phyloP scores from a whole-genome alignment of 1,284 basidiomycete genomes.

The Leccinum griseonigrum region DNA sequence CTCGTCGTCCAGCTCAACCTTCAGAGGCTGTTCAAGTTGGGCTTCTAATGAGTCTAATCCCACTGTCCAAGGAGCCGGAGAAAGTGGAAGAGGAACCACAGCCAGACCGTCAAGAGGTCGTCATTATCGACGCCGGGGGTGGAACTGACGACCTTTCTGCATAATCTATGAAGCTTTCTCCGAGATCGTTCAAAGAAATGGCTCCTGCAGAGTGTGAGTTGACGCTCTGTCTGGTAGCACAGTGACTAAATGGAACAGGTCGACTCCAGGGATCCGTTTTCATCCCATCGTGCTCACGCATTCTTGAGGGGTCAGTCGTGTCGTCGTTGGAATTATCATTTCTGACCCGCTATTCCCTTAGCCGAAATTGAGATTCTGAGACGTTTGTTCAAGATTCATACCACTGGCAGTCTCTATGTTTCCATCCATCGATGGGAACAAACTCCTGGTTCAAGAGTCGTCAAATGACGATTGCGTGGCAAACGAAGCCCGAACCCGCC shows the following conservation, averaged over 20 bases:
- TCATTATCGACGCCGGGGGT: constrained; percentile 52
- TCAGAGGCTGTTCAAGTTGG: too few species aligned
- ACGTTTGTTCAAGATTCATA: background rate
- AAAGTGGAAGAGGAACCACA: constrained; percentile 7
- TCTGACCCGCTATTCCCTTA: too few species aligned
- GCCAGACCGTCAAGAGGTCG: constrained; percentile 36
- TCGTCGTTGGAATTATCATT: background rate
- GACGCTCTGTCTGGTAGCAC: background rate
- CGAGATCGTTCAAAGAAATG: constrained; percentile 36
- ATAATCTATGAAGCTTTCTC: constrained; percentile 35
- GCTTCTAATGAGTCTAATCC: too few species aligned
- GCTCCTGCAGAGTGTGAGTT: constrained; percentile 39
- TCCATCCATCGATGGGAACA: background rate
- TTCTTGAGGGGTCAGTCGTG: constrained; percentile 33
- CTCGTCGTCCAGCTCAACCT: too few species aligned
- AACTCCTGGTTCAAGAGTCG: background rate
- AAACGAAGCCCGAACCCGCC: constrained; percentile 15
- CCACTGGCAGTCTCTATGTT: background rate
- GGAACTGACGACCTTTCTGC: constrained; percentile 57
- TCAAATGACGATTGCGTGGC: background rate
- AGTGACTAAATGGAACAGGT: constrained; percentile 16
- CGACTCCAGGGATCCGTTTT: constrained; percentile 37
- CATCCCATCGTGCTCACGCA: constrained; percentile 40
- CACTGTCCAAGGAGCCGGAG: constrained; percentile 7
- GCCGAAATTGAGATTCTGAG: too few species aligned